These are phyloP conservation scores for Medicago lupulina DNA, from an alignment of 306 rosid species.

Conservation along the genomic window DNA sequence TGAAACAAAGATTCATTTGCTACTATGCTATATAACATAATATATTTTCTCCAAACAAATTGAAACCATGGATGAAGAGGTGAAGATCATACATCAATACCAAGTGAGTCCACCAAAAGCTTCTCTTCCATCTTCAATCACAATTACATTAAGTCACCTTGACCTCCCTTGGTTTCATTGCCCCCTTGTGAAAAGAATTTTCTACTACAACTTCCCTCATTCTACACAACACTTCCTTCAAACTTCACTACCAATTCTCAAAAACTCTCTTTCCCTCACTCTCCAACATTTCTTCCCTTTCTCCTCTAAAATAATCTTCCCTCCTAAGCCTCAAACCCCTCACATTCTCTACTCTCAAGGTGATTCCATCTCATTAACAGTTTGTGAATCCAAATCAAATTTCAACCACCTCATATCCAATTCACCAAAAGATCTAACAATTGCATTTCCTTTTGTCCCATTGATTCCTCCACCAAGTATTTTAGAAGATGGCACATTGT, in stretches of 20 bases:
- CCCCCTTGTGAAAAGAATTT: not conserved
- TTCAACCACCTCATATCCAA: conserved; percentile 4
- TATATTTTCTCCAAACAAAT: too few species aligned
- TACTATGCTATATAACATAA: too few species aligned
- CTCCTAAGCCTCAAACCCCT: conserved; percentile 35
- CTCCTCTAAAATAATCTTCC: conserved; percentile 14
- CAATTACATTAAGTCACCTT: conserved; percentile 25
- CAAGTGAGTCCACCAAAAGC: conserved; percentile 28
- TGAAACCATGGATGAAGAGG: not conserved
- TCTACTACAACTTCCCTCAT: conserved; percentile 33
- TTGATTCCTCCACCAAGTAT: not conserved
- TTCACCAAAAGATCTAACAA: conserved; percentile 20
- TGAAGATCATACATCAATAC: conserved; percentile 5
- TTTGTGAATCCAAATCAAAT: conserved; percentile 20
- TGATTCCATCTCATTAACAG: conserved; percentile 16
- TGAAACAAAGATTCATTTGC: too few species aligned
- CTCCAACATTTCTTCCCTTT: conserved; percentile 6
- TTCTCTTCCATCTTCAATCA: conserved; percentile 25
- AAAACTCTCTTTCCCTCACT: conserved; percentile 37
- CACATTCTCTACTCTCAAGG: conserved; percentile 24
- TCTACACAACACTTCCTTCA: conserved; percentile 33
- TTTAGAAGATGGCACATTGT: conserved; percentile 24
- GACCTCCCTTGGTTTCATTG: conserved; percentile 29
- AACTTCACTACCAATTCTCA: conserved; percentile 25
- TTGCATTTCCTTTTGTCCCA: conserved; percentile 19